Evolutionary conservation across 129 eudicot genomes (phyloP), one percentile per base, ranked within the genome.

Genomic region (Flaveria linearis): DNA sequence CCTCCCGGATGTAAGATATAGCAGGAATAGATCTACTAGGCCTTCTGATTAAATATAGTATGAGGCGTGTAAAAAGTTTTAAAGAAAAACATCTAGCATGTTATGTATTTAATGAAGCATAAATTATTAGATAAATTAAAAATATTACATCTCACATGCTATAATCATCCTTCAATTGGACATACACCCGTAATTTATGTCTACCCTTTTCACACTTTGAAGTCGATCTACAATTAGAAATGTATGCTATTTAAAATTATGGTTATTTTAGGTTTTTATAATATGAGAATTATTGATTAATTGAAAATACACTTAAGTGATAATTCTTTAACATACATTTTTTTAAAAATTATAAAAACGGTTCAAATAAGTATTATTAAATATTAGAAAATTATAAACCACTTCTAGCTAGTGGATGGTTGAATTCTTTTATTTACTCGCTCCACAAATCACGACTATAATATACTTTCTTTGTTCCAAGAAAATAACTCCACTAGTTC

Each of bases 161-260:
- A 60, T 62, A 5, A 62, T 62, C 42, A 62, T 62, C 18, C 42
- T 62, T 41, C 41, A 62, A 26, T 25, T 62, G 68, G 41, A 62
- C 52, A 25, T 67, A 67, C 17, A 11, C 71, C 50, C 71, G 28
- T 39, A 67, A 67, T 39, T 67, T 18, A 67, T 36, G 71, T 41
- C 52, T 17, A 36, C 18, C 7, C 17, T 67, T 39, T 41, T 41
- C 71, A 67, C 50, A 7, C 52, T 67, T 14, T 51, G 22, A 51
- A 51, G 57, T 16, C 22, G 22, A 20, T 20, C 16, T 51, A 16
- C 57, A 51, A 16, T 51, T 51, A 51, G 22, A 51, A 15, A 15
- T 51, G 57, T 14, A 4, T 51, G 57, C 7, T 51, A 4, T 51
- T 51, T 51, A 51, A 51, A 7, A 17, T 9, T 51, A 11, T 5